Percentiles rank a stretch among this genome's conserved stretches.
phyloP scores from a whole-genome alignment of 2,329 filamentous ascomycete species.

The Alternaria arborescens region DNA sequence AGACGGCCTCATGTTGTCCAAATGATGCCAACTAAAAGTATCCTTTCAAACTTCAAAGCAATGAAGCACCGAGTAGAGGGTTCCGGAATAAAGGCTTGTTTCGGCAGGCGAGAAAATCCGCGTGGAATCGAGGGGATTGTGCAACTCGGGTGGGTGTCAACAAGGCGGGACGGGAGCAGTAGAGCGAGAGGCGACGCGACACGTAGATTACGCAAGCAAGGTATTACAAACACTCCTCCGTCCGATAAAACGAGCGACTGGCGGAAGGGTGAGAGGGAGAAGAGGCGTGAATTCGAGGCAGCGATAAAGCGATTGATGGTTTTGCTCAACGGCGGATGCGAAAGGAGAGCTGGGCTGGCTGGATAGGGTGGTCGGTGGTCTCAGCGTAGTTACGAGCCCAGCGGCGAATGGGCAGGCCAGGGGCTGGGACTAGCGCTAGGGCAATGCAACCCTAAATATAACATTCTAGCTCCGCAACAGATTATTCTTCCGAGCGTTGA shows the following conservation, averaged over 20 bases:
- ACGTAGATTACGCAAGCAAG: slow-evolving; percentile 27
- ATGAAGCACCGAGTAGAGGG: background rate
- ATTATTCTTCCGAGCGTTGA: slow-evolving; percentile 2
- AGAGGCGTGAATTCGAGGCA: slow-evolving; percentile 16
- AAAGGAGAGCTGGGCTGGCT: slow-evolving; percentile 14
- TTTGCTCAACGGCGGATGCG: slow-evolving; percentile 8
- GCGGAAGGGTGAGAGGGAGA: slow-evolving; percentile 29
- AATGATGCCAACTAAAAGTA: background rate
- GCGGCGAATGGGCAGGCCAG: slow-evolving; percentile 10
- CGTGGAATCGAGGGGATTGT: slow-evolving; percentile 25
- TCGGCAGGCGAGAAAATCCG: slow-evolving; percentile 20
- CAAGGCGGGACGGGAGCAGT: slow-evolving; percentile 32
- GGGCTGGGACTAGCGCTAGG: slow-evolving; percentile 10
- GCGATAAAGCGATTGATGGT: slow-evolving; percentile 24
- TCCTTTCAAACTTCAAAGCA: background rate
- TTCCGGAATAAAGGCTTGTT: slow-evolving; percentile 19
- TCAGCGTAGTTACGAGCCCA: slow-evolving; percentile 9
- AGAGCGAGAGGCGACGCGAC: slow-evolving; percentile 25
- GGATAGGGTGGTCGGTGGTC: slow-evolving; percentile 7
- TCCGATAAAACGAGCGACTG: slow-evolving; percentile 50
- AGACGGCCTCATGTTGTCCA: slow-evolving; percentile 47
- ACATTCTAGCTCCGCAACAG: slow-evolving; percentile 18
- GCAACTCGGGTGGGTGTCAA: slow-evolving; percentile 23
- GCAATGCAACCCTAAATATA: slow-evolving; percentile 18
- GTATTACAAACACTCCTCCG: slow-evolving; percentile 24